phyloP scores from a whole-genome alignment of 345 rosid genomes.

The Draba incana region DNA sequence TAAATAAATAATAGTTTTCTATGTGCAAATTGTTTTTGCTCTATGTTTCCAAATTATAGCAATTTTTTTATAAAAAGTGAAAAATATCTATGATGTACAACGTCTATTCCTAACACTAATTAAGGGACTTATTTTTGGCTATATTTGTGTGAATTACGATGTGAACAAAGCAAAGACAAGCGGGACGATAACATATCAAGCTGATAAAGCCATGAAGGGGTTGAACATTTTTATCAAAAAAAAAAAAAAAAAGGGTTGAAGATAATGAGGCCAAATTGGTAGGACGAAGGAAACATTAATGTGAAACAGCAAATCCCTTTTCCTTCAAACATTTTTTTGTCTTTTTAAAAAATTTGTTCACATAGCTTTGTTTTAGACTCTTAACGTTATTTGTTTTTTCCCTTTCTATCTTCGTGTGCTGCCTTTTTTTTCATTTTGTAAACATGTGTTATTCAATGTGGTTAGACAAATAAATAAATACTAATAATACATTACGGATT shows the following conservation, averaged over 20 bases:
- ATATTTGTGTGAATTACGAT: constrained; percentile 16
- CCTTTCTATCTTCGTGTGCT: constrained; percentile 30
- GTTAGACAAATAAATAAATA: constrained; percentile 10
- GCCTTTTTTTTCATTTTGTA: neutral
- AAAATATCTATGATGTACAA: neutral
- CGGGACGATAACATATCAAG: neutral
- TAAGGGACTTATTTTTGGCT: neutral
- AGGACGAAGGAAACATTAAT: constrained; percentile 18
- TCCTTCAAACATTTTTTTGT: constrained; percentile 17
- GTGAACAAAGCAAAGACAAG: constrained; percentile 25
- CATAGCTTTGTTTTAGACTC: constrained; percentile 30
- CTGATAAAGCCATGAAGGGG: neutral
- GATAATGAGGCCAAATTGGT: constrained; percentile 23
- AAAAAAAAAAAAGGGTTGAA: neutral
- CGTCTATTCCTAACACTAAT: neutral
- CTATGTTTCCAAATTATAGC: neutral
- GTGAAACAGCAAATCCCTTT: constrained; percentile 22
- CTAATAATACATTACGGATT: neutral
- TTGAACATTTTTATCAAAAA: no score
- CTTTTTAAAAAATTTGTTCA: neutral
- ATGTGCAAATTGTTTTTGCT: neutral
- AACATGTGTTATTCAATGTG: constrained; percentile 28
- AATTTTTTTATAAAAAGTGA: neutral
- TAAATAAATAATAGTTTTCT: no score
- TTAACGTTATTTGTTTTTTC: constrained; percentile 6